A percentile compares a stretch with the other conserved stretches of the same genome.
Evolutionary conservation across 164 flowering plant genomes (phyloP).

Genomic region (Vitis amurensis): DNA sequence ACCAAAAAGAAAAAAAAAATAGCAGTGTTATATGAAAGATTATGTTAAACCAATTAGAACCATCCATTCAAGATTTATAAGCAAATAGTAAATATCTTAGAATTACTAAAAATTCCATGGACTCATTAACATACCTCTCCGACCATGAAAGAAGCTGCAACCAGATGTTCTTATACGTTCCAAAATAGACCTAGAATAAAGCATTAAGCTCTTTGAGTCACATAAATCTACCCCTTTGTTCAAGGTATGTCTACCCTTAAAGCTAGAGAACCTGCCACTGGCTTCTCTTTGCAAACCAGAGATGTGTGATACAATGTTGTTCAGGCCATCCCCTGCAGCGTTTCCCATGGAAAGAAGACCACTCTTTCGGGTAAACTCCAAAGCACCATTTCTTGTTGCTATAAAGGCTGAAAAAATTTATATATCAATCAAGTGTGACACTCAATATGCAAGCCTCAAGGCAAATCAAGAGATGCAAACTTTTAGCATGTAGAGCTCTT

Average conservation of each 20-base stretch:
- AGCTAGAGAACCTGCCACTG: conserved; percentile 20
- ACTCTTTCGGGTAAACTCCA: conserved; percentile 23
- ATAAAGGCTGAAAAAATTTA: conserved; percentile 28
- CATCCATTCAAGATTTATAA: not conserved
- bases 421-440: not conserved
- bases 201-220: conserved; percentile 14
- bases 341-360: conserved; percentile 26
- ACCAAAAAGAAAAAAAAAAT: too few relatives aligned
- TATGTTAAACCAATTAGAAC: too few relatives aligned
- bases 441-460: too few relatives aligned
- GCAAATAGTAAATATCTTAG: not conserved
- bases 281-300: conserved; percentile 28
- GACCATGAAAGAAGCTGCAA: conserved; percentile 13
- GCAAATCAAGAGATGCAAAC: too few relatives aligned
- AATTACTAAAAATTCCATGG: not conserved
- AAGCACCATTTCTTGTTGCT: conserved; percentile 35
- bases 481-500: too few relatives aligned
- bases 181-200: conserved; percentile 15
- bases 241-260: conserved; percentile 15
- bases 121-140: conserved; percentile 30
- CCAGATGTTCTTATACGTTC: conserved; percentile 20
- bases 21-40: too few relatives aligned
- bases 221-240: conserved; percentile 16
- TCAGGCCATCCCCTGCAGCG: conserved; percentile 38
- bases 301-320: conserved; percentile 25